phyloP scores from a whole-genome alignment of 129 eudicot species.

The Solidago caesia region DNA sequence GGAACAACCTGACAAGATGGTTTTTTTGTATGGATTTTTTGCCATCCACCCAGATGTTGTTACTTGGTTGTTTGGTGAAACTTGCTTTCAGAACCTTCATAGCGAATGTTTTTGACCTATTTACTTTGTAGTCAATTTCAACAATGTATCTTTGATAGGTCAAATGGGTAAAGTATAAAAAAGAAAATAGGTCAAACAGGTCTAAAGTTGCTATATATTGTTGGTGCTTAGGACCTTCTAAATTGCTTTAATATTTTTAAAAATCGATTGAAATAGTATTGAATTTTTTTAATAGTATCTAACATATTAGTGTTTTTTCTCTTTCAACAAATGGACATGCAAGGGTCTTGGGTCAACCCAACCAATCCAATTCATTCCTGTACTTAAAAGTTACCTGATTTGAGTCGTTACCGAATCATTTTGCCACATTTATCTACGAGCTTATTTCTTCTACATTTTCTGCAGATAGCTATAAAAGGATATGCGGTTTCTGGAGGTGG shows the following conservation, averaged over 20 bases:
- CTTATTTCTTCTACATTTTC: conserved; percentile 8
- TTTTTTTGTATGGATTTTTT: background rate
- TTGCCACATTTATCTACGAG: background rate
- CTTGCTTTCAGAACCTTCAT: background rate
- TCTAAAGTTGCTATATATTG: background rate
- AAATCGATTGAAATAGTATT: too few species aligned
- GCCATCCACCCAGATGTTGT: background rate
- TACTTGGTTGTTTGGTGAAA: background rate
- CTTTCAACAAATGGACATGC: background rate
- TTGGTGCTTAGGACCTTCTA: background rate
- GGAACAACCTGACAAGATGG: background rate
- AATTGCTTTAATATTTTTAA: too few species aligned
- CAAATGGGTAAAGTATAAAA: background rate
- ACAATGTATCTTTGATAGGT: background rate
- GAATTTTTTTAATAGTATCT: too few species aligned
- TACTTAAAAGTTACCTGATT: background rate
- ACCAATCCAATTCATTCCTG: background rate
- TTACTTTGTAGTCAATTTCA: background rate
- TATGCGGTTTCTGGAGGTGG: conserved; percentile 98
- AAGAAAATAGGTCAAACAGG: background rate
- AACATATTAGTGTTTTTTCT: too few species aligned
- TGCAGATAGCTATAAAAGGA: conserved; percentile 79
- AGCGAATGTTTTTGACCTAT: background rate
- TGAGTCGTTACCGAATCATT: background rate
- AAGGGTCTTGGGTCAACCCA: background rate